A percentile compares a stretch with the other conserved stretches of the same genome.
Evolutionary conservation across 805 yeast genomes (phyloP).

Genomic region (Komagataella phaffii): DNA sequence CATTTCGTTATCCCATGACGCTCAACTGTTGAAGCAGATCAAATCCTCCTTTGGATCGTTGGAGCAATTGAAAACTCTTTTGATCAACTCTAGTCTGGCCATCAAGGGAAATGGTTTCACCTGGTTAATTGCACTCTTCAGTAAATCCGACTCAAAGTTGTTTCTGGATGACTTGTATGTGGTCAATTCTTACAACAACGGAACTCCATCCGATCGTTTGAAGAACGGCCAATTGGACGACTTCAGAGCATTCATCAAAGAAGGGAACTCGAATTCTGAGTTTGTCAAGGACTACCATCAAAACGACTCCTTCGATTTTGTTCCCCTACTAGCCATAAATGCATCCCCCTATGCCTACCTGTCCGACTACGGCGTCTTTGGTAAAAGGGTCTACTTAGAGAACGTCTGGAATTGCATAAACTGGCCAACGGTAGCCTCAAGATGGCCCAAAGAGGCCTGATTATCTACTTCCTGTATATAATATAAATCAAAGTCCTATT

Average conservation of each 20-base stretch:
- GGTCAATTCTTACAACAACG: slow-evolving; percentile 80
- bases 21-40: slow-evolving; percentile 29
- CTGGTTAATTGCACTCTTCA: slow-evolving; percentile 58
- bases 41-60: slow-evolving; percentile 60
- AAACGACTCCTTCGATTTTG: slow-evolving; percentile 22
- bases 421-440: slow-evolving; percentile 62
- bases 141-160: slow-evolving; percentile 1
- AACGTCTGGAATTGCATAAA: slow-evolving; percentile 69
- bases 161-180: slow-evolving; percentile 39
- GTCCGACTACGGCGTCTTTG: slow-evolving; percentile 68
- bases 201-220: slow-evolving; percentile 59
- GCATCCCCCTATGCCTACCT: slow-evolving; percentile 60
- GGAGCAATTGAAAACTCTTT: slow-evolving; percentile 58
- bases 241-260: slow-evolving; percentile 14
- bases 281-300: slow-evolving; percentile 18
- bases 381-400: slow-evolving; percentile 57
- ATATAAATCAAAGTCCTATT: not conserved
- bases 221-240: slow-evolving; percentile 37
- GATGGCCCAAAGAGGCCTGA: slow-evolving; percentile 17
- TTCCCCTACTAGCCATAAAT: slow-evolving; percentile 61
- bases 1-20: slow-evolving; percentile 7
- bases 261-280: slow-evolving; percentile 1
- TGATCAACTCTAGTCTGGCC: slow-evolving; percentile 54
- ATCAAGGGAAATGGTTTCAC: slow-evolving; percentile 85
- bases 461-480: not conserved